Evolutionary conservation across 2,329 filamentous ascomycete genomes (phyloP).

Genomic region (Claviceps sp.): DNA sequence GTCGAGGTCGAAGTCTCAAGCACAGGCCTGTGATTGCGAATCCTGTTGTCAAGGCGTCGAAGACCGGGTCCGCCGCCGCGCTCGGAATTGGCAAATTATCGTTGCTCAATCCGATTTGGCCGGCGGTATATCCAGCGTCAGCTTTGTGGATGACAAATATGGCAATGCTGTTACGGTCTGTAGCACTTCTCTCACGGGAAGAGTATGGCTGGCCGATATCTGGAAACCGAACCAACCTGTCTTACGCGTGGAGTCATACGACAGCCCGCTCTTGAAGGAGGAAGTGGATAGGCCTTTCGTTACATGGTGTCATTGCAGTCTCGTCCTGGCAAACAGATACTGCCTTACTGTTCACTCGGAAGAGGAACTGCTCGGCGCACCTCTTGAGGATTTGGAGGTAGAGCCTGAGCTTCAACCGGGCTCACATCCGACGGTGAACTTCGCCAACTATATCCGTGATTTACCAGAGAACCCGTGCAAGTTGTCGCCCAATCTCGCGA

Average conservation of each 20-base stretch:
- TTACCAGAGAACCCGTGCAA: conserved; percentile 20
- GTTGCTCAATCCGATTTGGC: conserved; percentile 26
- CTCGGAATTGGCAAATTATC: conserved; percentile 36
- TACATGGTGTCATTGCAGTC: conserved; percentile 34
- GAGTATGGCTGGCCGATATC: conserved; percentile 37
- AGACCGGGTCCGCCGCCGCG: conserved; percentile 25
- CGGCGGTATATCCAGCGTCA: conserved; percentile 39
- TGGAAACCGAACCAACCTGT: conserved; percentile 26
- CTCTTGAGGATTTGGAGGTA: conserved; percentile 9
- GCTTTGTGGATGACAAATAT: conserved; percentile 31
- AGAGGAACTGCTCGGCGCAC: conserved; percentile 21
- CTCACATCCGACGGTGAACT: conserved; percentile 13
- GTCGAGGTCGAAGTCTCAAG: conserved; percentile 2
- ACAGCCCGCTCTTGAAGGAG: conserved; percentile 11
- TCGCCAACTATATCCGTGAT: conserved; percentile 13
- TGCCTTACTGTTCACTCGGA: conserved; percentile 25
- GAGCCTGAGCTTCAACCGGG: conserved; percentile 7
- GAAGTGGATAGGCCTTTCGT: conserved; percentile 16
- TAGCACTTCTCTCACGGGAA: conserved; percentile 36
- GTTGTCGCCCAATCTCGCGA: neutral
- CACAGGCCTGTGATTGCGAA: conserved; percentile 3
- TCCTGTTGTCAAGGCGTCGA: conserved; percentile 11
- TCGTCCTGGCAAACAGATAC: conserved; percentile 29
- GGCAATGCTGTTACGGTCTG: conserved; percentile 37
- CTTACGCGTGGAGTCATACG: conserved; percentile 13